Conservation (phyloP, 495 filamentous ascomycete species). For the Neurospora sp. region DNA sequence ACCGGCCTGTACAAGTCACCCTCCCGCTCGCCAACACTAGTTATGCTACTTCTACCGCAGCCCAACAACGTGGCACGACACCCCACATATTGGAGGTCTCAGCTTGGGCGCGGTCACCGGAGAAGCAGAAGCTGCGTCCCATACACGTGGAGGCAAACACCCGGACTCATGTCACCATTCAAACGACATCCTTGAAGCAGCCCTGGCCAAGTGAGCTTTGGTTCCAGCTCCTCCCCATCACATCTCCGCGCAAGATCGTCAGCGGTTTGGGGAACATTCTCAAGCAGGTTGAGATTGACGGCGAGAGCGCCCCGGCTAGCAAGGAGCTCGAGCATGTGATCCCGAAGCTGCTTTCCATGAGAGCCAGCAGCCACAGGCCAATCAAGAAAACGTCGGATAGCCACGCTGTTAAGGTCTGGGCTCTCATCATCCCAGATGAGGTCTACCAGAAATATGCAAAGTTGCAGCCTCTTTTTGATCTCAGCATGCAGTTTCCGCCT, state of each 20-base stretch:
- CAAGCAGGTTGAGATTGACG: conserved; percentile 48
- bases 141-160: conserved; percentile 12
- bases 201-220: background rate
- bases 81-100: conserved; percentile 43
- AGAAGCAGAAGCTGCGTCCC: conserved; percentile 7
- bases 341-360: conserved; percentile 43
- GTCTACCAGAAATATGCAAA: background rate
- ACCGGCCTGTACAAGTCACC: conserved; percentile 23
- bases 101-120: conserved; percentile 35
- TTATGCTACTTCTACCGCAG: conserved; percentile 18
- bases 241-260: conserved; percentile 50
- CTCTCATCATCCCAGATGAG: conserved; percentile 47
- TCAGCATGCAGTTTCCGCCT: background rate
- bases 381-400: conserved; percentile 5
- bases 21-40: conserved; percentile 68
- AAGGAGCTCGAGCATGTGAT: conserved; percentile 62
- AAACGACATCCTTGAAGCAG: background rate
- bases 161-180: conserved; percentile 16
- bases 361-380: conserved; percentile 4
- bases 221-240: conserved; percentile 56
- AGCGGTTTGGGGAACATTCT: conserved; percentile 76
- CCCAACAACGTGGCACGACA: conserved; percentile 55
- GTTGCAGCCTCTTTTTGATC: background rate
- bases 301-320: conserved; percentile 53
- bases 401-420: conserved; percentile 61